Evolutionary conservation across 2,329 filamentous ascomycete species (phyloP), one percentile per base, ranked within the genome.

Genomic region (Penicillium freii): DNA sequence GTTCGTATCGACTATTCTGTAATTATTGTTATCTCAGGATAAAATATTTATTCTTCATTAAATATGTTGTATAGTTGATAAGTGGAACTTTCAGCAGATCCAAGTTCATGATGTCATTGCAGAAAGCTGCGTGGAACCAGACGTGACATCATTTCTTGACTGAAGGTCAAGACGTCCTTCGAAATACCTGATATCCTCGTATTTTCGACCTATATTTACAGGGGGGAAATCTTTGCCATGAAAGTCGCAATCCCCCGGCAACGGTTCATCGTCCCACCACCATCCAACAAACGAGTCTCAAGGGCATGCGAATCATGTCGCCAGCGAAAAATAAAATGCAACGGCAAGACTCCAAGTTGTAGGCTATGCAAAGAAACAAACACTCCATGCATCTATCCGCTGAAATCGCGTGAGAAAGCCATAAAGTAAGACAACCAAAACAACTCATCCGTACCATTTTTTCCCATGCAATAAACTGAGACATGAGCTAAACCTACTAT

Each of bases 291-390:
- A 34, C 70, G 71, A 25, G 71, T 73, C 31, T 66, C 70, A n/a
- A 61, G 71, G 44, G 76, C 76, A 15, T 78, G 77, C 48, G 73
- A 77, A 62, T 72, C 75, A 21, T 78, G 77, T 56, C 69, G 73
- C 15, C 68, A 70, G 46, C 66, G 75, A 19, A 78, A 78, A 61
- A 77, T 71, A n/a, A 78, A 78, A 65, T 78, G 77, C 60, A 75
- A 71, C 55, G 77, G 77, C 10, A 73, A 76, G 55, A 71, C 70
- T 13, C 77, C 77, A 3, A 61, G 70, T 34, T 78, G 77, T 55
- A 63, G 70, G 46, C 73, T 77, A 56, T 78, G 77, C 49, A 67
- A 69, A 53, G 73, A 77, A 42, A 64, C 75, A 40, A 70, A 71
- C 42, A 65, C 73, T 34, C 40, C 52, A 13, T 78, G 76, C 64